Evolutionary conservation across 768 basidiomycete species (phyloP).

Genomic region (Hypholoma fasciculare): DNA sequence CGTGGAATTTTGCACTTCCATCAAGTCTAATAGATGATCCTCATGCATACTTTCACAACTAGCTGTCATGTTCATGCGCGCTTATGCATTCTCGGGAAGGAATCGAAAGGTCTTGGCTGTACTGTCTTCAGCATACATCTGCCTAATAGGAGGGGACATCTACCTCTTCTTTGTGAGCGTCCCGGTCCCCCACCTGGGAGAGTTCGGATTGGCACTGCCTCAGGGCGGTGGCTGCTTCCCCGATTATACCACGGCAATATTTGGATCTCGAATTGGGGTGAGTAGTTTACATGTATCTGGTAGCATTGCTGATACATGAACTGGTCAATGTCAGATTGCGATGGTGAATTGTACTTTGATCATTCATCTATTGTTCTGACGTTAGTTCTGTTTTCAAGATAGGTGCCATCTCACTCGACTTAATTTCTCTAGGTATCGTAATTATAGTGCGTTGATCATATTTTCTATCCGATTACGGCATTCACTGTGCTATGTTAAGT

Average conservation of each 20-base stretch:
- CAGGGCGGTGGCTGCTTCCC: slow-evolving; percentile 36
- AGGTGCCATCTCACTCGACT: slow-evolving; percentile 34
- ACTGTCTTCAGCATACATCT: slow-evolving; percentile 26
- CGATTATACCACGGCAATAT: slow-evolving; percentile 27
- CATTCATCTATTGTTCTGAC: not conserved
- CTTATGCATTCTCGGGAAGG: slow-evolving; percentile 42
- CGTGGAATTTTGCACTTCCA: not conserved
- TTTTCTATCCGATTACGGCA: not conserved
- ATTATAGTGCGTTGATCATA: slow-evolving; percentile 25
- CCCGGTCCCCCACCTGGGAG: slow-evolving; percentile 15
- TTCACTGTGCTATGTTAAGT: slow-evolving; percentile 2
- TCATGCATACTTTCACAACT: not conserved
- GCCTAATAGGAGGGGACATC: slow-evolving; percentile 29
- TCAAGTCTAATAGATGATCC: not conserved
- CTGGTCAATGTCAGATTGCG: slow-evolving; percentile 12
- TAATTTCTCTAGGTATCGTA: slow-evolving; percentile 32
- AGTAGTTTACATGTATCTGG: slow-evolving; percentile 10
- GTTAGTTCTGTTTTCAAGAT: slow-evolving; percentile 17
- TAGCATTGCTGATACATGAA: slow-evolving; percentile 7
- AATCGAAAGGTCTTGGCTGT: slow-evolving; percentile 26
- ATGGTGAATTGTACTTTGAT: slow-evolving; percentile 11
- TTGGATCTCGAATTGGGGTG: slow-evolving; percentile 32
- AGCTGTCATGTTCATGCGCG: slow-evolving; percentile 46
- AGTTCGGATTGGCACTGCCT: slow-evolving; percentile 14
- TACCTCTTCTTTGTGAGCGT: slow-evolving; percentile 32